A percentile compares a stretch with the other conserved stretches of the same genome.
Conservation (phyloP, 1,284 basidiomycete genomes). For the Cryptococcus sp. region DNA sequence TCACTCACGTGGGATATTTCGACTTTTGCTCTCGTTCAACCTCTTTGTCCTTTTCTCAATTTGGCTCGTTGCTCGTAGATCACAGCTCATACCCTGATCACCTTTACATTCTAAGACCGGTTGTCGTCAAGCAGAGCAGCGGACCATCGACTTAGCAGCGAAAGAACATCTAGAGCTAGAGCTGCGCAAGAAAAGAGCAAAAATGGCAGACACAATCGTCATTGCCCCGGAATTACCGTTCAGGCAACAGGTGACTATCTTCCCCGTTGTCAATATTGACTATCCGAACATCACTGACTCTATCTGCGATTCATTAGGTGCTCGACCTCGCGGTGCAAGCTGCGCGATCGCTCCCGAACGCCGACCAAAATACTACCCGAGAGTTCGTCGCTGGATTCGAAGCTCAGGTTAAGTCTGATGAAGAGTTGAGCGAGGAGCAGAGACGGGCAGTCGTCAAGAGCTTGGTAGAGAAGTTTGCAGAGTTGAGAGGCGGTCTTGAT, state of each 20-base stretch:
- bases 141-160: neutral
- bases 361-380: conserved; percentile 64
- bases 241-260: conserved; percentile 69
- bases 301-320: conserved; percentile 58
- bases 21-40: conserved; percentile 12
- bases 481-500: conserved; percentile 48
- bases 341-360: conserved; percentile 64
- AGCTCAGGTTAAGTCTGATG: conserved; percentile 60
- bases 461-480: conserved; percentile 39
- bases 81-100: neutral
- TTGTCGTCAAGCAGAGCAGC: conserved; percentile 3
- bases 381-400: conserved; percentile 68
- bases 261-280: neutral
- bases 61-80: neutral
- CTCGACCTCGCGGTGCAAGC: conserved; percentile 77
- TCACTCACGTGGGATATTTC: neutral
- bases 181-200: conserved; percentile 9
- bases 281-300: neutral
- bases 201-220: conserved; percentile 70
- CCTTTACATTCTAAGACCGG: too few relatives aligned
- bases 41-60: neutral
- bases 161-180: neutral
- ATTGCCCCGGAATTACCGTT: conserved; percentile 87
- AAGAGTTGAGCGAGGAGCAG: conserved; percentile 60
- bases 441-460: conserved; percentile 40